A percentile compares a stretch with the other conserved stretches of the same genome.
Conservation (phyloP, 2,329 filamentous ascomycete species). For the Penicillium sp. region DNA sequence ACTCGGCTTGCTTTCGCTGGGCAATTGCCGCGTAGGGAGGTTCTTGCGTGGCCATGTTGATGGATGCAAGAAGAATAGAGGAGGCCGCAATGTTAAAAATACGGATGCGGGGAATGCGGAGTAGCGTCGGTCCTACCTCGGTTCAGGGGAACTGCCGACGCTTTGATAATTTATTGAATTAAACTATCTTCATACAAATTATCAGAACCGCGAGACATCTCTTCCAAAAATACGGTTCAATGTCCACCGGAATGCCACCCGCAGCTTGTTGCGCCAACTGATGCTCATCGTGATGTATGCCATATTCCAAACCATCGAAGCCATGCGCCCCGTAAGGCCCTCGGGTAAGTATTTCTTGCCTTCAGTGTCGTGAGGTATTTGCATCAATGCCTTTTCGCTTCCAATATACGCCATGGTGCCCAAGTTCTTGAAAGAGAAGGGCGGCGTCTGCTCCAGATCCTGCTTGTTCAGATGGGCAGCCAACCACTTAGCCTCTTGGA, state of each 20-base stretch:
- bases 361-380: slow-evolving; percentile 40
- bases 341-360: slow-evolving; percentile 33
- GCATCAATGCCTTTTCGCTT: slow-evolving; percentile 57
- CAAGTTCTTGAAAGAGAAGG: slow-evolving; percentile 57
- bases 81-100: not conserved
- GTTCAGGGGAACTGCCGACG: not conserved
- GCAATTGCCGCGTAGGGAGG: slow-evolving; percentile 35
- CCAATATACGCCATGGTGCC: slow-evolving; percentile 62
- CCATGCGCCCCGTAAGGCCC: slow-evolving; percentile 40
- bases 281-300: slow-evolving; percentile 49
- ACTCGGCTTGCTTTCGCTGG: slow-evolving; percentile 38
- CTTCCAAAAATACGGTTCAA: slow-evolving; percentile 45
- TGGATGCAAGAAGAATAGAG: not conserved
- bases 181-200: not conserved
- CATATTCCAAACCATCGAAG: slow-evolving; percentile 45
- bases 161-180: not conserved
- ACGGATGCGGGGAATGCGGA: slow-evolving; percentile 19
- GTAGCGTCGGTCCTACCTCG: slow-evolving; percentile 12
- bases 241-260: slow-evolving; percentile 43
- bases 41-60: slow-evolving; percentile 19
- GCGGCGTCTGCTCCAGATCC: slow-evolving; percentile 33
- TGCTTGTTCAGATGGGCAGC: slow-evolving; percentile 53
- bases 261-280: slow-evolving; percentile 46
- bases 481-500: slow-evolving; percentile 59
- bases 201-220: slow-evolving; percentile 46